A percentile compares a stretch with the other conserved stretches of the same genome.
These are phyloP conservation scores for Flaveria robusta DNA, from an alignment of 129 eudicot genomes.

Conservation along the genomic window DNA sequence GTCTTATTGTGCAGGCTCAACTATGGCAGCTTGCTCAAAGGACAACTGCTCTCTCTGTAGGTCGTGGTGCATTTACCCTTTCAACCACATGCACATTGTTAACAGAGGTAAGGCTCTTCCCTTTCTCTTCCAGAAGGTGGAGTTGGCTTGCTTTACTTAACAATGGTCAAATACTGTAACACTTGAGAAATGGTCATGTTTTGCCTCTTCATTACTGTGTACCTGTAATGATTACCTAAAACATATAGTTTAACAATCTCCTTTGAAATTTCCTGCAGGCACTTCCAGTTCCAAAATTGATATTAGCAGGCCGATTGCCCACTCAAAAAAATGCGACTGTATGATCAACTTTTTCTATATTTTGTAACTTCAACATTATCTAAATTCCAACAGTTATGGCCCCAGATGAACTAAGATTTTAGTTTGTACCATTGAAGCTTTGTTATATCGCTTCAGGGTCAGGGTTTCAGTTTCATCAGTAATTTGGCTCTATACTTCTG, in stretches of 20 bases:
- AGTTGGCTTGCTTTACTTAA: slow-evolving; percentile 22
- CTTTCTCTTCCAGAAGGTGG: neutral
- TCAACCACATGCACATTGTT: slow-evolving; percentile 86
- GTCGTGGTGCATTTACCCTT: slow-evolving; percentile 99
- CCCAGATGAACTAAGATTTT: slow-evolving; percentile 4
- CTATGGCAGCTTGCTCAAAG: slow-evolving; percentile 99
- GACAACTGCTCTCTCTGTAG: slow-evolving; percentile 93
- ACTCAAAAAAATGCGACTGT: slow-evolving; percentile 98
- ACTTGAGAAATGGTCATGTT: slow-evolving; percentile 24
- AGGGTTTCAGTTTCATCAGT: slow-evolving; percentile 20
- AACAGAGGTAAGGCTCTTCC: slow-evolving; percentile 65
- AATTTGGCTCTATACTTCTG: slow-evolving; percentile 1
- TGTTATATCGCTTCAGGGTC: neutral
- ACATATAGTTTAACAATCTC: slow-evolving; percentile 8
- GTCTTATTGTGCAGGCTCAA: slow-evolving; percentile 61
- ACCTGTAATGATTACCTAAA: slow-evolving; percentile 17
- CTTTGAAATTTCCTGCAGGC: slow-evolving; percentile 56
- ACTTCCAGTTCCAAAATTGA: slow-evolving; percentile 90
- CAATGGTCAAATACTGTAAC: neutral
- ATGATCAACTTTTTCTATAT: slow-evolving; percentile 29
- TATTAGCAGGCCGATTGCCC: slow-evolving; percentile 94
- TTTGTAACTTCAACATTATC: neutral
- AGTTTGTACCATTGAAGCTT: slow-evolving; percentile 17
- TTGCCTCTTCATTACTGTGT: slow-evolving; percentile 9
- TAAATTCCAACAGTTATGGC: slow-evolving; percentile 11